Conservation (phyloP, 768 basidiomycete genomes). For the Crucibulum laeve region DNA sequence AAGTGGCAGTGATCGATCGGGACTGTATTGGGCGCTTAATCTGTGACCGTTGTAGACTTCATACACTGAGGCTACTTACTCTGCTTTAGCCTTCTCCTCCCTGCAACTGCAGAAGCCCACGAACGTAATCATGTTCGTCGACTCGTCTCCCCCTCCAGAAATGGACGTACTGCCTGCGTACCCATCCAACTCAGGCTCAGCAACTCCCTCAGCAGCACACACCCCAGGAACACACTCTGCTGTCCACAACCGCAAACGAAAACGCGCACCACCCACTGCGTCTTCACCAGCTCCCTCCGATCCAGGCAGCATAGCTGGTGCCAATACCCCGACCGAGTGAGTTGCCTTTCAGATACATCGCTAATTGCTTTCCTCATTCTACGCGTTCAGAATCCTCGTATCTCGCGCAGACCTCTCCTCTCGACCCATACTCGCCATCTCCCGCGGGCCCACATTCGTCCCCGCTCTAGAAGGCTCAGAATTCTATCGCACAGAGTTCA, state of each 20-base stretch:
- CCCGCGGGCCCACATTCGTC: constrained; percentile 68
- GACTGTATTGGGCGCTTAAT: background rate
- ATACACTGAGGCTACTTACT: too few species aligned
- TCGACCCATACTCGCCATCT: constrained; percentile 67
- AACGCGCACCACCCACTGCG: constrained; percentile 42
- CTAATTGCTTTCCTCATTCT: constrained; percentile 3
- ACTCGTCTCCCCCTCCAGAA: constrained; percentile 6
- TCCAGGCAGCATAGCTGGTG: constrained; percentile 26
- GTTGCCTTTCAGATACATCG: constrained; percentile 8
- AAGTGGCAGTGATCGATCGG: too few species aligned
- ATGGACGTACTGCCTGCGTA: constrained; percentile 11
- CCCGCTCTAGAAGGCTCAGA: constrained; percentile 51
- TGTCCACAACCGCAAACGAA: constrained; percentile 48
- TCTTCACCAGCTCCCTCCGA: constrained; percentile 63
- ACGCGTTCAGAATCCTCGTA: constrained; percentile 42
- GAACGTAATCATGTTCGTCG: background rate
- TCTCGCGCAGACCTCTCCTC: constrained; percentile 67
- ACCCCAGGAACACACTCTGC: constrained; percentile 10
- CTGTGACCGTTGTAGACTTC: background rate
- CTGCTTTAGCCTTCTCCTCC: too few species aligned
- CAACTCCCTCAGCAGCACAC: constrained; percentile 1
- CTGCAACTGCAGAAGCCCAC: background rate
- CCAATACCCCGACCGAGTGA: constrained; percentile 32
- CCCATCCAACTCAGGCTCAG: constrained; percentile 1
- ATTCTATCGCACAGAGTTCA: constrained; percentile 65